A percentile compares a stretch with the other conserved stretches of the same genome.
Evolutionary conservation across 306 rosid species (phyloP).

Genomic region (Rosa persica): DNA sequence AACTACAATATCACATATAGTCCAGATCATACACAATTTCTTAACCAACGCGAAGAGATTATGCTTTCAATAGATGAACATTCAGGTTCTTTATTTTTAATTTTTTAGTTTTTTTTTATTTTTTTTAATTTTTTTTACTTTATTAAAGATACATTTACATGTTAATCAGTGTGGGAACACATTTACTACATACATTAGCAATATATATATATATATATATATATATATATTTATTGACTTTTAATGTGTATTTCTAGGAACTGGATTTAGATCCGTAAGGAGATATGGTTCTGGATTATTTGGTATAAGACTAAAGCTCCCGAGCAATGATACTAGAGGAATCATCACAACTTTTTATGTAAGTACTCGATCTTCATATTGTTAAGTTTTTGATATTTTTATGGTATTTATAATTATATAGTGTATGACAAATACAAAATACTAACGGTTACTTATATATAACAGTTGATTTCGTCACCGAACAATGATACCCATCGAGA

Average conservation of each 20-base stretch:
- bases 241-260: background rate
- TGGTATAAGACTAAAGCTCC: conserved; percentile 3
- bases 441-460: background rate
- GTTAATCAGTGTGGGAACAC: too few species aligned
- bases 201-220: background rate
- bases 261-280: background rate
- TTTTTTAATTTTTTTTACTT: background rate
- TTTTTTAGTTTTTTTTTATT: too few species aligned
- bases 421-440: background rate
- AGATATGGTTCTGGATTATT: conserved; percentile 4
- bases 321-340: background rate
- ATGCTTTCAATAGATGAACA: conserved; percentile 21
- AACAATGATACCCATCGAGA: conserved; percentile 5
- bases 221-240: background rate
- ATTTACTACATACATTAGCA: background rate
- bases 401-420: background rate
- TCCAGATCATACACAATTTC: background rate
- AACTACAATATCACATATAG: conserved; percentile 26
- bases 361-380: background rate
- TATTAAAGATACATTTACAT: too few species aligned
- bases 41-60: conserved; percentile 17
- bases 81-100: conserved; percentile 34
- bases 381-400: background rate
- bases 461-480: conserved; percentile 22
- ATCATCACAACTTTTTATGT: conserved; percentile 33